These are phyloP conservation scores for Fusarium sp. DNA, from an alignment of 2,329 filamentous ascomycete genomes.

Conservation along the genomic window DNA sequence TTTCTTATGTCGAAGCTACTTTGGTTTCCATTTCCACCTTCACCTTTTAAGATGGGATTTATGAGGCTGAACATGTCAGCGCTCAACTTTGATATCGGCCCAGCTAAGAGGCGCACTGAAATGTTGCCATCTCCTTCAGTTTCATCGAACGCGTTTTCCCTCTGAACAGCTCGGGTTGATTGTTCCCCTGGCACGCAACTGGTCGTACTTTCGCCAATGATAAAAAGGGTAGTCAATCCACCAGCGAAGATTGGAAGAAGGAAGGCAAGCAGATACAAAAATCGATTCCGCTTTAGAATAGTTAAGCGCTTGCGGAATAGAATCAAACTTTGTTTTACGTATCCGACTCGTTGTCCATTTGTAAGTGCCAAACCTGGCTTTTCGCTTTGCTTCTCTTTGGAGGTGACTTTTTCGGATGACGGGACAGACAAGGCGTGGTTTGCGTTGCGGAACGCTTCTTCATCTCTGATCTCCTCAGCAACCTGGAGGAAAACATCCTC, in stretches of 20 bases:
- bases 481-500: slow-evolving; percentile 92
- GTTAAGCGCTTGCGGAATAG: slow-evolving; percentile 82
- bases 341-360: slow-evolving; percentile 75
- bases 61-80: slow-evolving; percentile 48
- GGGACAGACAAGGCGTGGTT: slow-evolving; percentile 30
- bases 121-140: slow-evolving; percentile 46
- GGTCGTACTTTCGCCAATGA: slow-evolving; percentile 64
- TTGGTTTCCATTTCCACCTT: slow-evolving; percentile 24
- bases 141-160: slow-evolving; percentile 48
- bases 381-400: slow-evolving; percentile 41
- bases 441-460: slow-evolving; percentile 50
- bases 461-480: slow-evolving; percentile 78
- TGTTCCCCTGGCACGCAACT: slow-evolving; percentile 63
- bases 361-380: slow-evolving; percentile 63
- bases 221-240: slow-evolving; percentile 80
- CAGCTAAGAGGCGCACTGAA: slow-evolving; percentile 44
- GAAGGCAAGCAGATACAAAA: slow-evolving; percentile 79
- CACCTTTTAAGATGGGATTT: slow-evolving; percentile 51
- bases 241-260: slow-evolving; percentile 82
- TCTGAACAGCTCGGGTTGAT: slow-evolving; percentile 51
- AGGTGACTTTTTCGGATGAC: slow-evolving; percentile 36
- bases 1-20: slow-evolving; percentile 45
- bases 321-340: slow-evolving; percentile 75
- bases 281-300: slow-evolving; percentile 80
- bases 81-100: slow-evolving; percentile 51